Base-by-base conservation (phyloP, 371 early-diverging fungal genomes). In the Rhizopus delemar region DNA sequence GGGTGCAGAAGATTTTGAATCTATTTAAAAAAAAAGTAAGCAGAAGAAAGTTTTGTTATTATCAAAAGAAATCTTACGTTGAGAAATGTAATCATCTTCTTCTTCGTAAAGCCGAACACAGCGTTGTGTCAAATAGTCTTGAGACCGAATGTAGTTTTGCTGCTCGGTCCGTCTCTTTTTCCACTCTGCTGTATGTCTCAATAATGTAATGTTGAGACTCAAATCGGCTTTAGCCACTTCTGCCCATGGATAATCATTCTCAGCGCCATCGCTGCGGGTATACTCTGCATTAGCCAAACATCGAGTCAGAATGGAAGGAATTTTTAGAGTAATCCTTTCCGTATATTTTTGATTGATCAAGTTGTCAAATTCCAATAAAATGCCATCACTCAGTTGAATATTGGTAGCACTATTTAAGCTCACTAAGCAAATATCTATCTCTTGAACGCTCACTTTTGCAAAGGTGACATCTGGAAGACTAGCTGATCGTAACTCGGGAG, bases 201-300 rank as follows among this genome's bases (percentile, higher is more conserved):
- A 89, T 1, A 88, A 59, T 3, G 87, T 83, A 4, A 88, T 60
- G 45, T 88, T 83, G 38, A 89, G 63, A 0, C 86, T 86, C 4
- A 81, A 73, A 29, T 85, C 80, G 5, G 82, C 58, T 33, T 73
- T 83, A 0, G 90, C 89, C 0, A 91, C 87, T 63, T 93, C 92
- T 0, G 86, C 85, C 90, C 90, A 91, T 3, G 87, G 80, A 50
- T 78, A 77, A 28, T 74, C 52, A 36, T 56, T 45, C 15, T 52
- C 59, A 11, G 29, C 15, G 3, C 6, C 34, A 43, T 38, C 46
- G n/a, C 38, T 41, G 5, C 60, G 48, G 2, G 59, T 53, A 43
- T 73, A 54, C 41, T 74, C 75, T 46, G 77, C 71, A 53, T 74
- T 80, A 4, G 86, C 86, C 60, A 90, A 73, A 36, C 80, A 79